Percentiles rank a stretch among this genome's conserved stretches.
These are phyloP conservation scores for Orbilia oligospora DNA, from an alignment of 2,329 filamentous ascomycete genomes.

Conservation along the genomic window DNA sequence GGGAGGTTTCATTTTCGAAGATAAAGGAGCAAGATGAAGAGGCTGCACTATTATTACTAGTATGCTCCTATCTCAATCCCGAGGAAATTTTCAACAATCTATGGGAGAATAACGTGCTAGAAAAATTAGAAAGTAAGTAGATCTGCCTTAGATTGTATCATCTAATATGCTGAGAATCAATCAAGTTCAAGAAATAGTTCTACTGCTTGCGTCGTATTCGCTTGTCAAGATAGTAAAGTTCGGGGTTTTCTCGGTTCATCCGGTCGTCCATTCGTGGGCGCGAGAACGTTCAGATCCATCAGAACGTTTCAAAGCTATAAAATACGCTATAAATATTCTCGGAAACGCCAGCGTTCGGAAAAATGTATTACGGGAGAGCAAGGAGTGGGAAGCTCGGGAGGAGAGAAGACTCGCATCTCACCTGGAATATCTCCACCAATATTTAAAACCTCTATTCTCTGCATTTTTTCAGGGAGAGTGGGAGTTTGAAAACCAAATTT, in stretches of 20 bases:
- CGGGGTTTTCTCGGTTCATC: conserved; percentile 10
- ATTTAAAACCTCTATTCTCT: not conserved
- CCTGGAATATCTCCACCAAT: conserved; percentile 8
- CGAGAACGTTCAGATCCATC: conserved; percentile 8
- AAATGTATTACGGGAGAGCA: not conserved
- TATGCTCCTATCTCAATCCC: conserved; percentile 55
- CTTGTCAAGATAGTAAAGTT: conserved; percentile 12
- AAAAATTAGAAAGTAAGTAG: conserved; percentile 14
- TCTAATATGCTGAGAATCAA: conserved; percentile 21
- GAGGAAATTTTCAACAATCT: conserved; percentile 56
- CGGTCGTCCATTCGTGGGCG: conserved; percentile 17
- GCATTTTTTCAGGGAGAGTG: not conserved
- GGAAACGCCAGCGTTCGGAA: not conserved
- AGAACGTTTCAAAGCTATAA: not conserved
- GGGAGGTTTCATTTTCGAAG: conserved; percentile 46
- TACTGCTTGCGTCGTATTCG: conserved; percentile 10
- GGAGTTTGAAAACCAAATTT: not conserved
- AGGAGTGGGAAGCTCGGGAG: conserved; percentile 5
- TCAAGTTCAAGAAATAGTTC: not conserved
- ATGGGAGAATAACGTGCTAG: conserved; percentile 2
- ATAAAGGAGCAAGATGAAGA: conserved; percentile 6
- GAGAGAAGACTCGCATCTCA: not conserved
- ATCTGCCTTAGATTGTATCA: conserved; percentile 2
- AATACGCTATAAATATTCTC: not conserved
- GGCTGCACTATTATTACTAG: not conserved